These are phyloP conservation scores for Parietaria judaica DNA, from an alignment of 306 rosid genomes.

Conservation along the genomic window DNA sequence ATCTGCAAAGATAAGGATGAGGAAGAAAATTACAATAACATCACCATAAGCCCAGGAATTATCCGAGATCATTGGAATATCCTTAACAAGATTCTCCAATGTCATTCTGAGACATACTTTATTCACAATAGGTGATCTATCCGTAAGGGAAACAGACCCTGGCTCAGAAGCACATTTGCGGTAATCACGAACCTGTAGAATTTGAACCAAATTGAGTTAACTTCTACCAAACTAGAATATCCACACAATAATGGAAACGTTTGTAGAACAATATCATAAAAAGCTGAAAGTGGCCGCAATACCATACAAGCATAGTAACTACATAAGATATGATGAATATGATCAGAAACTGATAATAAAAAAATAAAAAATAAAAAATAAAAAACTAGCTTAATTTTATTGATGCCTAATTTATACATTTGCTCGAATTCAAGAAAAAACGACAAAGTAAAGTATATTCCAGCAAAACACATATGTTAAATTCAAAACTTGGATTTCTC, in stretches of 20 bases:
- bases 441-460: no score
- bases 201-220: not conserved
- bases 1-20: conserved; percentile 17
- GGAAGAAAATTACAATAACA: conserved; percentile 58
- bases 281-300: not conserved
- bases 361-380: no score
- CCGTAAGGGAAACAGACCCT: conserved; percentile 40
- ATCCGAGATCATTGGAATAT: conserved; percentile 75
- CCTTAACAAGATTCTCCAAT: conserved; percentile 93
- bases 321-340: not conserved
- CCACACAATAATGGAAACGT: not conserved
- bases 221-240: not conserved
- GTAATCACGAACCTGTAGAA: conserved; percentile 74
- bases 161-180: conserved; percentile 58
- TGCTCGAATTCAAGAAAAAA: no score
- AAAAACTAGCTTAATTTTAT: no score
- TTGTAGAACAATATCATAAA: not conserved
- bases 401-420: no score
- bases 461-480: no score
- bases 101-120: conserved; percentile 82
- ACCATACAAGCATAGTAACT: not conserved
- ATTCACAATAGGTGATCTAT: conserved; percentile 48
- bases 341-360: not conserved
- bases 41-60: conserved; percentile 95
- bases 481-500: no score